A percentile compares a stretch with the other conserved stretches of the same genome.
Conservation (phyloP, 805 yeast genomes). For the Wickerhamiella lipophila region DNA sequence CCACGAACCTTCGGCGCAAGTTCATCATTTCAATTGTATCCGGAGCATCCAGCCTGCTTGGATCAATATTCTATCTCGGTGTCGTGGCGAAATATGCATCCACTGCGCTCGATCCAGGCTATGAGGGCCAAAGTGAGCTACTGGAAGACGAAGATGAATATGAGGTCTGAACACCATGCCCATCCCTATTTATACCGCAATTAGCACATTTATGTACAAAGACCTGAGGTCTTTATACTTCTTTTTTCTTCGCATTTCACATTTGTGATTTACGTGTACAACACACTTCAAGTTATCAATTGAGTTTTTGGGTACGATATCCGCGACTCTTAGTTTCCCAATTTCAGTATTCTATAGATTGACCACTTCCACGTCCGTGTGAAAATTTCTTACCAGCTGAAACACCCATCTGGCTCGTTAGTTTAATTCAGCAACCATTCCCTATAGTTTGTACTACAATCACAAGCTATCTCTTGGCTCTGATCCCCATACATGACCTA, state of each 20-base stretch:
- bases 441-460: too few species aligned
- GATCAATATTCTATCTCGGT: conserved; percentile 20
- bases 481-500: background rate
- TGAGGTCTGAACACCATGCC: conserved; percentile 1
- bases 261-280: background rate
- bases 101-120: conserved; percentile 21
- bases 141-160: conserved; percentile 22
- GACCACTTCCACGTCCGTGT: too few species aligned
- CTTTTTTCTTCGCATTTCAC: background rate
- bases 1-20: background rate
- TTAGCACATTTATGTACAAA: background rate
- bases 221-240: background rate
- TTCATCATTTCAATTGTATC: background rate
- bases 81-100: conserved; percentile 21
- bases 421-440: too few species aligned
- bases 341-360: too few species aligned
- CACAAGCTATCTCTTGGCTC: background rate
- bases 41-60: conserved; percentile 19
- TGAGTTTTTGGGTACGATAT: too few species aligned
- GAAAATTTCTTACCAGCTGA: too few species aligned
- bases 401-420: too few species aligned
- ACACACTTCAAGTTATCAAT: too few species aligned
- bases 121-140: conserved; percentile 22
- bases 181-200: background rate
- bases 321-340: too few species aligned